These are phyloP conservation scores for Atalantia buxifolia DNA, from an alignment of 345 rosid species.

Conservation along the genomic window DNA sequence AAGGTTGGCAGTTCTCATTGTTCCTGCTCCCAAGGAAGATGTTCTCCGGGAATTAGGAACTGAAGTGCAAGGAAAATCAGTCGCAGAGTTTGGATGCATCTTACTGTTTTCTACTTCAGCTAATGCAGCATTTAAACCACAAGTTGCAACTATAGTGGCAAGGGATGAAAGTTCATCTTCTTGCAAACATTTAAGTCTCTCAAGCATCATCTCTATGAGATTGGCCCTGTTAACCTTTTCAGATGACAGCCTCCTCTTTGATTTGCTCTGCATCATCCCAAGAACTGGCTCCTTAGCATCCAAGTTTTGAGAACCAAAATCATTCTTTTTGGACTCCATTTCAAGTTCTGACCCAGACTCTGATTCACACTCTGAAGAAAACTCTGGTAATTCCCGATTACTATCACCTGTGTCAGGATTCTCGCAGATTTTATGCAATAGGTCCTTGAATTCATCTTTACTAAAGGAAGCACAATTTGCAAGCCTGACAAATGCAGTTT, in stretches of 20 bases:
- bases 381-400: constrained; percentile 43
- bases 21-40: constrained; percentile 42
- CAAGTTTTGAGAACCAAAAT: constrained; percentile 24
- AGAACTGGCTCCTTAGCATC: constrained; percentile 26
- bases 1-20: constrained; percentile 24
- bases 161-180: constrained; percentile 91
- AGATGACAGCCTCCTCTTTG: constrained; percentile 54
- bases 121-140: constrained; percentile 88
- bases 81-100: constrained; percentile 28
- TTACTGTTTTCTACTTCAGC: constrained; percentile 59
- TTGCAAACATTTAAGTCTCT: constrained; percentile 74
- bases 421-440: constrained; percentile 70
- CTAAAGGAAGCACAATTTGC: constrained; percentile 50
- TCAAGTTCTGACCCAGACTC: constrained; percentile 54
- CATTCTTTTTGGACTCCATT: constrained; percentile 26
- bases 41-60: constrained; percentile 33
- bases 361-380: constrained; percentile 54
- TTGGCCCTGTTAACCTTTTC: constrained; percentile 50
- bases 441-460: constrained; percentile 65
- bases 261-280: constrained; percentile 41
- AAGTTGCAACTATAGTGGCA: constrained; percentile 87
- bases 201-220: constrained; percentile 72
- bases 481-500: constrained; percentile 68
- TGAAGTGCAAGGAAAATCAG: constrained; percentile 24
- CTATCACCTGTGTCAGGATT: constrained; percentile 52